These are phyloP conservation scores for Wickerhamomyces ciferrii DNA, from an alignment of 805 yeast genomes.

Conservation along the genomic window DNA sequence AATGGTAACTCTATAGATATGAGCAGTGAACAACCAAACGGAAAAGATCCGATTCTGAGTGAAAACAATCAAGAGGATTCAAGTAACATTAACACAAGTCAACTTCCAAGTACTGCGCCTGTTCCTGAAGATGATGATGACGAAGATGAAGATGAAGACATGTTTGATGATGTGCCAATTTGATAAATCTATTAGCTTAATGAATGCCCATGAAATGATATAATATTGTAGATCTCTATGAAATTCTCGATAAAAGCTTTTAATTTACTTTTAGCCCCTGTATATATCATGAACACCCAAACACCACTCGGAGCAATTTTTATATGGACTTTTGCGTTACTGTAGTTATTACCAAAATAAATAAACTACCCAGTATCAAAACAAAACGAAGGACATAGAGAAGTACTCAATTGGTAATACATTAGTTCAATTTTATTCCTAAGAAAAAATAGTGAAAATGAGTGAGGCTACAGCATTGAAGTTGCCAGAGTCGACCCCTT, in stretches of 20 bases:
- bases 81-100: not conserved
- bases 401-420: not conserved
- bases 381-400: not conserved
- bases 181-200: not conserved
- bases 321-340: not conserved
- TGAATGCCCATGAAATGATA: not conserved
- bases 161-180: slow-evolving; percentile 14
- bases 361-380: not conserved
- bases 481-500: slow-evolving; percentile 25
- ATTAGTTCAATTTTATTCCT: too few species aligned
- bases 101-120: slow-evolving; percentile 10
- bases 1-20: not conserved
- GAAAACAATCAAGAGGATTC: not conserved
- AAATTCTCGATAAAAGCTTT: too few species aligned
- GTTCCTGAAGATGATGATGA: slow-evolving; percentile 23
- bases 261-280: not conserved
- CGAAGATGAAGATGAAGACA: slow-evolving; percentile 18
- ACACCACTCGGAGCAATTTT: not conserved
- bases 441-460: slow-evolving; percentile 5
- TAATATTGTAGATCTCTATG: too few species aligned
- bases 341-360: not conserved
- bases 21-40: not conserved
- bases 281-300: not conserved
- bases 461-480: slow-evolving; percentile 15
- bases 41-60: not conserved